Percentiles rank a stretch among this genome's conserved stretches.
Evolutionary conservation across 2,329 filamentous ascomycete genomes (phyloP).

Genomic region (Westerdykella sp.): DNA sequence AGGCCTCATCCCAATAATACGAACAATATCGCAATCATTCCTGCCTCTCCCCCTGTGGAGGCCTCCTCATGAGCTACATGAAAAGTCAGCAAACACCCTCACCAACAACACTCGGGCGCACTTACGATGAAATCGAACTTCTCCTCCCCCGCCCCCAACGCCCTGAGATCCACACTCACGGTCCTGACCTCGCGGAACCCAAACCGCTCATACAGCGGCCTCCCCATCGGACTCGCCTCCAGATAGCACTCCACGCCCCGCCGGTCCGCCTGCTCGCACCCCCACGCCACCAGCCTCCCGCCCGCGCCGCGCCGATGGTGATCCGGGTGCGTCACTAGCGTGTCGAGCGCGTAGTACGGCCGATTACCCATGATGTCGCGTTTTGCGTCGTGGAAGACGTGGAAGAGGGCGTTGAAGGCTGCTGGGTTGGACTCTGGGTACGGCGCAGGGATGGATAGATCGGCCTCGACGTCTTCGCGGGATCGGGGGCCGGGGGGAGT

Average conservation of each 20-base stretch:
- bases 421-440: slow-evolving; percentile 25
- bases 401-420: slow-evolving; percentile 16
- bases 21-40: too few species aligned
- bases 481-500: slow-evolving; percentile 8
- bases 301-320: slow-evolving; percentile 31
- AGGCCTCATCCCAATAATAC: too few species aligned
- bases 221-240: slow-evolving; percentile 30
- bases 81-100: too few species aligned
- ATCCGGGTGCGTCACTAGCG: slow-evolving; percentile 24
- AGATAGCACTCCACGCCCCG: slow-evolving; percentile 26
- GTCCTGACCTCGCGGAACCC: slow-evolving; percentile 24
- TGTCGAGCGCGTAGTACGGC: slow-evolving; percentile 26
- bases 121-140: slow-evolving; percentile 27
- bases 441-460: slow-evolving; percentile 15
- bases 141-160: slow-evolving; percentile 21
- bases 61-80: too few species aligned
- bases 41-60: too few species aligned
- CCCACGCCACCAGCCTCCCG: slow-evolving; percentile 28
- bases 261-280: slow-evolving; percentile 27
- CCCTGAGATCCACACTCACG: slow-evolving; percentile 26
- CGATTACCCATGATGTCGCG: slow-evolving; percentile 16
- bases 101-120: not conserved
- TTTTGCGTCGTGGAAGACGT: slow-evolving; percentile 20
- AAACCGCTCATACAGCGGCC: slow-evolving; percentile 28
- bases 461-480: slow-evolving; percentile 24